Percentiles rank a stretch among this genome's conserved stretches.
These are phyloP conservation scores for Xylaria castorea DNA, from an alignment of 495 filamentous ascomycete species.

Conservation along the genomic window DNA sequence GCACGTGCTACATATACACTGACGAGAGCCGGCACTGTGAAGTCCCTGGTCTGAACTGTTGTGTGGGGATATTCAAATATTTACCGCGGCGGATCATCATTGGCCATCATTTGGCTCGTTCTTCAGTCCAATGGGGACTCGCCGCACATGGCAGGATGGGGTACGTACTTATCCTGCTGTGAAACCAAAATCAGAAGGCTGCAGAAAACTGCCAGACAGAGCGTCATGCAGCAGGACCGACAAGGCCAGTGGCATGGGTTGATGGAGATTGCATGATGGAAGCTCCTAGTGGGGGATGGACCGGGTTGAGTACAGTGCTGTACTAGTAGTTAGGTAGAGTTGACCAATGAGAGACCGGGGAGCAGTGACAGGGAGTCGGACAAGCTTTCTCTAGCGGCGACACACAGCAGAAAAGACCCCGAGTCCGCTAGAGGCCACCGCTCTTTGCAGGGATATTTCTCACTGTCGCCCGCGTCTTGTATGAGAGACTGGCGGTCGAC, in stretches of 20 bases:
- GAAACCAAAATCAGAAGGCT: conserved; percentile 26
- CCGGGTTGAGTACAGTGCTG: background rate
- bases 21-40: conserved; percentile 5
- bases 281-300: background rate
- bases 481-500: conserved; percentile 46
- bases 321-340: too few species aligned
- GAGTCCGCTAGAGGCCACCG: conserved; percentile 46
- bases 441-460: conserved; percentile 44
- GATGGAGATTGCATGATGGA: background rate
- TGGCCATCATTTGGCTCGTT: conserved; percentile 24
- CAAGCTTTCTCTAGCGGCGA: conserved; percentile 41
- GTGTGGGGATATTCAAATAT: background rate
- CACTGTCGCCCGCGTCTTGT: conserved; percentile 37
- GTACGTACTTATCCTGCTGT: conserved; percentile 24
- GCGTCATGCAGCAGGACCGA: conserved; percentile 1
- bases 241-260: conserved; percentile 6
- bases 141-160: conserved; percentile 2
- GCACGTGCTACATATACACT: background rate
- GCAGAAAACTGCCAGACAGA: conserved; percentile 25
- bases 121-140: conserved; percentile 24
- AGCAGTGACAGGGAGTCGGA: conserved; percentile 12
- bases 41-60: background rate
- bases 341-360: conserved; percentile 7
- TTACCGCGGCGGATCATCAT: background rate
- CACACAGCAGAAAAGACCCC: conserved; percentile 42